Percentiles rank a stretch among this genome's conserved stretches.
phyloP scores from a whole-genome alignment of 1,284 basidiomycete genomes.

The Garcileccinum viscosum region DNA sequence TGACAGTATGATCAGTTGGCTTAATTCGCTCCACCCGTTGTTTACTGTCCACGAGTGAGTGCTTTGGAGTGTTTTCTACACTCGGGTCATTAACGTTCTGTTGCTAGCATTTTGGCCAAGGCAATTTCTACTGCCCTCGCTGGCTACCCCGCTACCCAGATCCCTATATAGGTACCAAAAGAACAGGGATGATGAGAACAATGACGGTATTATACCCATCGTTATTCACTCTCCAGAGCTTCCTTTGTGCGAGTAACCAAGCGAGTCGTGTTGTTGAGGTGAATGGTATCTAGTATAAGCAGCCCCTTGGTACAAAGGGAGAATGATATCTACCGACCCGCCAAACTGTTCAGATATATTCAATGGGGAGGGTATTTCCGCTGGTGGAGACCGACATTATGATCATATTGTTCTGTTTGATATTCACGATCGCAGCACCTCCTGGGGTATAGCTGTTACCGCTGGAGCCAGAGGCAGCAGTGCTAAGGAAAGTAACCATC shows the following conservation, averaged over 20 bases:
- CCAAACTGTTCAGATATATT: neutral
- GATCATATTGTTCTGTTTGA: neutral
- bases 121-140: slow-evolving; percentile 50
- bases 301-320: too few relatives aligned
- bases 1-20: slow-evolving; percentile 47
- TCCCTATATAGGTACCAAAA: slow-evolving; percentile 7
- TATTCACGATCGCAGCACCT: neutral
- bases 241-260: too few relatives aligned
- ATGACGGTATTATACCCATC: too few relatives aligned
- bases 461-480: neutral
- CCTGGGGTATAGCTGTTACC: neutral
- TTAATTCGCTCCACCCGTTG: slow-evolving; percentile 60
- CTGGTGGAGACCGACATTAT: neutral
- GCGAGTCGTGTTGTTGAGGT: too few relatives aligned
- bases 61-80: neutral
- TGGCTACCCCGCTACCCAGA: slow-evolving; percentile 25
- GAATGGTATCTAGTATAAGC: too few relatives aligned
- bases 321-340: neutral
- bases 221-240: too few relatives aligned
- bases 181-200: too few relatives aligned
- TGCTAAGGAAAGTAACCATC: neutral
- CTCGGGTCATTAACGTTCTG: neutral
- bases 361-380: neutral
- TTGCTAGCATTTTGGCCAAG: slow-evolving; percentile 51
- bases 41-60: slow-evolving; percentile 61